A percentile compares a stretch with the other conserved stretches of the same genome.
Evolutionary conservation across 2,329 filamentous ascomycete genomes (phyloP).

Genomic region (Fusarium penzigii): DNA sequence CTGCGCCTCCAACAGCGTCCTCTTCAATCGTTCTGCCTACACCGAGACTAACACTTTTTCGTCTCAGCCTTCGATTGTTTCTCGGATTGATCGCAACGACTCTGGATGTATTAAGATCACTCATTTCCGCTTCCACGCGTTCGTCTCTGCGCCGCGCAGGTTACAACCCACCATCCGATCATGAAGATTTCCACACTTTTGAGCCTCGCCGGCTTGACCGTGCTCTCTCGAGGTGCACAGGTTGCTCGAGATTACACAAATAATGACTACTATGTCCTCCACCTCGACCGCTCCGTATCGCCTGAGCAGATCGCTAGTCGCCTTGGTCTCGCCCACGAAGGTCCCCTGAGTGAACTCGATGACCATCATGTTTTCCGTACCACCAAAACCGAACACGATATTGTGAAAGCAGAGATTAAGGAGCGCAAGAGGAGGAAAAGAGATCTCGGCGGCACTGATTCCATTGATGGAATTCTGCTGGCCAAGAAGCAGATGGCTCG

Average conservation of each 20-base stretch:
- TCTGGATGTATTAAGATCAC: constrained; percentile 28
- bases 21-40: background rate
- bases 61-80: constrained; percentile 8
- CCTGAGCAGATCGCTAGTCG: constrained; percentile 70
- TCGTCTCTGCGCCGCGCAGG: constrained; percentile 21
- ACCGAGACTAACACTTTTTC: constrained; percentile 7
- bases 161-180: constrained; percentile 10
- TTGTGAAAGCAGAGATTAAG: constrained; percentile 56
- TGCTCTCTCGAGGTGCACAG: constrained; percentile 49
- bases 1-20: constrained; percentile 3
- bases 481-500: constrained; percentile 70
- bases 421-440: constrained; percentile 64
- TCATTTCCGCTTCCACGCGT: constrained; percentile 14
- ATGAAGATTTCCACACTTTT: constrained; percentile 58
- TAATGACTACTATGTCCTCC: constrained; percentile 91
- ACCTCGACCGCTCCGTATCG: constrained; percentile 67
- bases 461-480: constrained; percentile 74
- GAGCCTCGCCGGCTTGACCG: constrained; percentile 53
- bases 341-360: constrained; percentile 73
- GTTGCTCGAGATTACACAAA: constrained; percentile 70
- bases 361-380: constrained; percentile 85
- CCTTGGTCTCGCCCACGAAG: constrained; percentile 79
- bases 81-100: constrained; percentile 3
- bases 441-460: constrained; percentile 50
- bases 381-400: constrained; percentile 60